phyloP scores from a whole-genome alignment of 371 early-diverging fungal species.

The Mycotypha africana region DNA sequence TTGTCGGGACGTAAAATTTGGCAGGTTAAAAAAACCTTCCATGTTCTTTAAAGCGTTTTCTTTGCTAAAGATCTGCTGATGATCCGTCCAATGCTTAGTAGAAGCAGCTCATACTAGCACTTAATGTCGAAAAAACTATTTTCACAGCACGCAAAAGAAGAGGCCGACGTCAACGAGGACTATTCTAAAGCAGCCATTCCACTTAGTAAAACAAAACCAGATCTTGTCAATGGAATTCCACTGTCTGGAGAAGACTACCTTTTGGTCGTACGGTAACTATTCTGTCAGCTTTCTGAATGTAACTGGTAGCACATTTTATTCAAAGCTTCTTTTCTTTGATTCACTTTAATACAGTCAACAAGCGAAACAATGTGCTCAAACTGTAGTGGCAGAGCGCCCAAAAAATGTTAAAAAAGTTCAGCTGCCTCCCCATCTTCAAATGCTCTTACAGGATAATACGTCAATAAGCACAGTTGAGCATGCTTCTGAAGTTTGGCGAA shows the following conservation, averaged over 20 bases:
- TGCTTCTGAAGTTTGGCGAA: conserved; percentile 25
- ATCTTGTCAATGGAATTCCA: conserved; percentile 37
- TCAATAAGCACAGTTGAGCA: background rate
- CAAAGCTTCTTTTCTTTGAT: background rate
- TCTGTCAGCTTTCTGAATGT: background rate
- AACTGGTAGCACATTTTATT: background rate
- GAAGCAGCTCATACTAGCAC: no score
- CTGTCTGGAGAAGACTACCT: conserved; percentile 44
- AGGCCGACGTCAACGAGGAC: conserved; percentile 12
- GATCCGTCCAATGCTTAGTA: no score
- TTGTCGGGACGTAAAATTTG: no score
- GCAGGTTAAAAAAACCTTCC: no score
- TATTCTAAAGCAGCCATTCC: conserved; percentile 19
- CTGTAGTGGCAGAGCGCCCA: conserved; percentile 27
- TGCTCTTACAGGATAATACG: conserved; percentile 6
- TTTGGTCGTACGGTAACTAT: conserved; percentile 34
- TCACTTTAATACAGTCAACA: conserved; percentile 18
- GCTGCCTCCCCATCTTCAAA: conserved; percentile 25
- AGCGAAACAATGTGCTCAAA: conserved; percentile 23
- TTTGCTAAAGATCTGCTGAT: no score
- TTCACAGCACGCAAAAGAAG: conserved; percentile 15
- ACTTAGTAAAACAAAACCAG: conserved; percentile 20
- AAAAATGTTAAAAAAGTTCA: conserved; percentile 10
- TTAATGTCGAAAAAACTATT: conserved; percentile 27
- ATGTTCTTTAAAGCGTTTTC: no score